phyloP scores from a whole-genome alignment of 2,329 filamentous ascomycete genomes.

The Pyricularia sp. region DNA sequence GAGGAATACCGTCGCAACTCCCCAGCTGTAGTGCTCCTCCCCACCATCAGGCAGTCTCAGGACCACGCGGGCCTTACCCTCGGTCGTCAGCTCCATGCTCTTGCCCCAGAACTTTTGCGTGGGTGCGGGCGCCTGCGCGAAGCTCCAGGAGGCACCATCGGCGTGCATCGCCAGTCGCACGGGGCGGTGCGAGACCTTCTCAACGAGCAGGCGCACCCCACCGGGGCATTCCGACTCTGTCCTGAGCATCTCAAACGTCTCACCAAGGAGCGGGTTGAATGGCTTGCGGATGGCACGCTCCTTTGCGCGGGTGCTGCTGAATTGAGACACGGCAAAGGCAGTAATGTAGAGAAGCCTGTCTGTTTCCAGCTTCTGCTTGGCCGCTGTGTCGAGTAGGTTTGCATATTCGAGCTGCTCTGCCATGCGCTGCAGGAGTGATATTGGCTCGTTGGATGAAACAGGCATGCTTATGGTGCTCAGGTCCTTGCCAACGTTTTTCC shows the following conservation, averaged over 20 bases:
- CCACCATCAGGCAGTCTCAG: conserved; percentile 49
- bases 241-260: conserved; percentile 88
- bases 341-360: conserved; percentile 78
- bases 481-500: conserved; percentile 98
- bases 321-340: conserved; percentile 82
- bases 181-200: conserved; percentile 90
- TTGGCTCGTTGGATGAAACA: conserved; percentile 89
- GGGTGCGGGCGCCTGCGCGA: conserved; percentile 78
- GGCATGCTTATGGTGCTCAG: conserved; percentile 96
- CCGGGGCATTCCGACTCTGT: conserved; percentile 67
- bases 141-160: conserved; percentile 76
- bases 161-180: conserved; percentile 91
- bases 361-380: conserved; percentile 45
- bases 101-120: conserved; percentile 99
- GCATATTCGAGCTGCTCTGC: conserved; percentile 91
- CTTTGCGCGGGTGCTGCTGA: conserved; percentile 73
- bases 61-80: conserved; percentile 72
- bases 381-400: conserved; percentile 68
- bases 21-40: conserved; percentile 85
- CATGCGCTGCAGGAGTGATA: conserved; percentile 77
- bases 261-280: conserved; percentile 93
- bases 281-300: conserved; percentile 92
- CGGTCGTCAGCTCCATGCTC: conserved; percentile 86
- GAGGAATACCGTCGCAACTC: conserved; percentile 78
- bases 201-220: conserved; percentile 84